Base-by-base conservation (phyloP, 192 early-diverging fungal genomes). In the Gaertneriomyces semiglobifer region DNA sequence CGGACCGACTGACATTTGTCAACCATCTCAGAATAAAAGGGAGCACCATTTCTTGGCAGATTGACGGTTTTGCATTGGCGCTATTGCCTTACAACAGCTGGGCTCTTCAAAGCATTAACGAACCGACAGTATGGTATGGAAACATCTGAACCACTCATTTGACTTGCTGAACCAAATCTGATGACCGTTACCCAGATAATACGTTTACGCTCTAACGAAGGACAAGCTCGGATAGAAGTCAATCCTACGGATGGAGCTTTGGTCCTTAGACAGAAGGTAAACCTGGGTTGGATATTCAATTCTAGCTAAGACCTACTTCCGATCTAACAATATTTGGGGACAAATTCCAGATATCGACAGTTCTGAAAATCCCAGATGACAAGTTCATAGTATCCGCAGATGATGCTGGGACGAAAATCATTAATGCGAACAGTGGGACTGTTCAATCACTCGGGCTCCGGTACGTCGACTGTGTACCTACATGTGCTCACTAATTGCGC, bases 191-290 rank as follows among this genome's bases (percentile, higher is more conserved):
- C 25, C 25, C 25, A 71, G 87, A 76, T 90, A 44, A 79, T 92
- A 38, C 82, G 91, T 60, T 67, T 92, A 60, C 82, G 89, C 46
- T 79, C 84, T 20, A 85, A 87, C 48, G 86, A 88, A 14, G 90
- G 89, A 18, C 88, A 88, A 63, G 55, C 70, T 60, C 77, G 91
- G 33, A 70, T 92, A 5, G 78, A 88, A 12, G 71, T 85, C 42
- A 81, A 89, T 42, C 76, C 81, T 2, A 60, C 61, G 8, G 84
- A 86, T 16, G 78, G 76, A 46, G 69, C 90, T 53, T 47, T 53
- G 2, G 55, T 69, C 7, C 74, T 92, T 10, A 72, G 63, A 33
- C 56, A 79, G 7, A 88, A 89, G 80, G 87, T 90, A 75, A 33
- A 52, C 16, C 14, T 12, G 69, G 59, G 16, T 16, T 19, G 55